A percentile compares a stretch with the other conserved stretches of the same genome.
Conservation (phyloP, 2,329 filamentous ascomycete species). For the Sclerotinia trifoliorum region DNA sequence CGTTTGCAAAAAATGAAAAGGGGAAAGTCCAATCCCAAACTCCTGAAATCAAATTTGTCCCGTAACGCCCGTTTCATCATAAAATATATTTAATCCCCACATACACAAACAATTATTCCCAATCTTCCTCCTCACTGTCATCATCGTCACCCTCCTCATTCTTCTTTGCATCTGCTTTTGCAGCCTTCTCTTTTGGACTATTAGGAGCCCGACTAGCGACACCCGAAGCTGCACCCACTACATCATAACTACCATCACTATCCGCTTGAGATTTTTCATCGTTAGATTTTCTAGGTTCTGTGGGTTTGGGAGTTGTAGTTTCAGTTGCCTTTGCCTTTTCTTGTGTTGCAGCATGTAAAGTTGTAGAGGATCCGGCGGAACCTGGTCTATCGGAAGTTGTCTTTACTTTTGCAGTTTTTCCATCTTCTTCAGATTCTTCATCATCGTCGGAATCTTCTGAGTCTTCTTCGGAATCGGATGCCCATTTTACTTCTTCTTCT, state of each 20-base stretch:
- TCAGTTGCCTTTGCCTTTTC: constrained; percentile 34
- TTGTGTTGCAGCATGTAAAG: constrained; percentile 54
- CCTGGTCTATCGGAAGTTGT: constrained; percentile 38
- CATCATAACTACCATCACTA: constrained; percentile 93
- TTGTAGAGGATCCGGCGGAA: constrained; percentile 58
- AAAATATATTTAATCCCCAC: not conserved
- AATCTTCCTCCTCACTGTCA: constrained; percentile 72
- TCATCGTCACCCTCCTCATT: constrained; percentile 51
- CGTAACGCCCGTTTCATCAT: constrained; percentile 26
- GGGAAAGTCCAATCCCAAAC: constrained; percentile 8
- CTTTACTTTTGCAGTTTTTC: constrained; percentile 29
- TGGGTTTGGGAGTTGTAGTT: constrained; percentile 54
- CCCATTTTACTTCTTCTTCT: constrained; percentile 70
- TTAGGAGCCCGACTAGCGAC: constrained; percentile 74
- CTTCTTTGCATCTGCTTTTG: constrained; percentile 56
- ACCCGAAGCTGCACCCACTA: constrained; percentile 77
- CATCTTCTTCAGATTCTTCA: constrained; percentile 1
- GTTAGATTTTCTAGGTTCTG: constrained; percentile 70
- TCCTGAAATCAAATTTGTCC: not conserved
- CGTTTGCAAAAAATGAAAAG: not conserved
- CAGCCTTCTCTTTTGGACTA: constrained; percentile 58
- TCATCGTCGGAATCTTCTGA: constrained; percentile 23
- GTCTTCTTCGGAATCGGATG: constrained; percentile 69
- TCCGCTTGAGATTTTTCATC: constrained; percentile 89
- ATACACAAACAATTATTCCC: constrained; percentile 55